These are phyloP conservation scores for Hymenochaete sp. DNA, from an alignment of 1,284 basidiomycete genomes.

Conservation along the genomic window DNA sequence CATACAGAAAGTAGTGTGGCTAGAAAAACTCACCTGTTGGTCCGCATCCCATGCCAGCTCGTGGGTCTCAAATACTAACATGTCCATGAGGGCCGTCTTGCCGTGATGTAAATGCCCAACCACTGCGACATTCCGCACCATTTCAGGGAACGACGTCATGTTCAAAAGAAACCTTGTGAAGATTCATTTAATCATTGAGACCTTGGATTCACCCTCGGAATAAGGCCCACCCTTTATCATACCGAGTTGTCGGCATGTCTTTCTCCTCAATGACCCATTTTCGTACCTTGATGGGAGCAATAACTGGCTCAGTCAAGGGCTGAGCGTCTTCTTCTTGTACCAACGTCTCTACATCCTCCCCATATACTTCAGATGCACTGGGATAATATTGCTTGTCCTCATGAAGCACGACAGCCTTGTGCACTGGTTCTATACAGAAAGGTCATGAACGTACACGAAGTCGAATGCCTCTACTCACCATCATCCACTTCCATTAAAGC, in stretches of 20 bases:
- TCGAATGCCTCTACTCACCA: conserved; percentile 38
- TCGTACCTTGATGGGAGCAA: conserved; percentile 89
- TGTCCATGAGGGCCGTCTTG: conserved; percentile 94
- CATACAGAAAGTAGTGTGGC: not conserved
- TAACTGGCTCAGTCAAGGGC: conserved; percentile 89
- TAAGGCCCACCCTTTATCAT: conserved; percentile 77
- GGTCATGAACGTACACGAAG: conserved; percentile 5
- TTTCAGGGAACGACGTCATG: conserved; percentile 87
- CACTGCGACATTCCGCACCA: conserved; percentile 91
- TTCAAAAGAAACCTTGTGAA: conserved; percentile 76
- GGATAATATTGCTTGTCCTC: conserved; percentile 99
- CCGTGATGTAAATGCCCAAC: conserved; percentile 97
- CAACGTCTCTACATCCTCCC: conserved; percentile 88
- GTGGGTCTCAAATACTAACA: conserved; percentile 96
- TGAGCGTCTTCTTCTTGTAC: conserved; percentile 99
- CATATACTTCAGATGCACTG: conserved; percentile 87
- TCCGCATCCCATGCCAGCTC: conserved; percentile 90
- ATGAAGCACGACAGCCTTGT: conserved; percentile 87
- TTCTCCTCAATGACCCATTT: conserved; percentile 92
- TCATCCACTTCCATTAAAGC: conserved; percentile 80
- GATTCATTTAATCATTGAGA: conserved; percentile 1
- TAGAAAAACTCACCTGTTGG: conserved; percentile 52
- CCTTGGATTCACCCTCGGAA: conserved; percentile 14
- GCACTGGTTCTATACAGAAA: conserved; percentile 50
- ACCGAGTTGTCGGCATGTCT: conserved; percentile 86